Conservation (phyloP, 2,329 filamentous ascomycete species). For the Aspergillus caelatus region DNA sequence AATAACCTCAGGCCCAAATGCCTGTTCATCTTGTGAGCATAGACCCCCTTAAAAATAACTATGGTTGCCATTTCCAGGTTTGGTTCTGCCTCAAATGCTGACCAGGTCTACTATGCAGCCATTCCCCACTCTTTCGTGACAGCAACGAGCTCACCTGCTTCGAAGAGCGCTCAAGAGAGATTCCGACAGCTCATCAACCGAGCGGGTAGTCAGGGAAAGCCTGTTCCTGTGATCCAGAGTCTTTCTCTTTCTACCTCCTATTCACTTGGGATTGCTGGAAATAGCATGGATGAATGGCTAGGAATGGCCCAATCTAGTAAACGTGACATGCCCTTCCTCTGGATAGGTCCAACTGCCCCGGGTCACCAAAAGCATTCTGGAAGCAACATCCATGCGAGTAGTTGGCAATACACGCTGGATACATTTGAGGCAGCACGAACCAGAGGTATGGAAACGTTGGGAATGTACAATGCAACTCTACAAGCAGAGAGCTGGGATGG, state of each 20-base stretch:
- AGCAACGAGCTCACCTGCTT: constrained; percentile 34
- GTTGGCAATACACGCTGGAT: constrained; percentile 44
- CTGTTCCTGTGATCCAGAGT: constrained; percentile 45
- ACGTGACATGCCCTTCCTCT: constrained; percentile 46
- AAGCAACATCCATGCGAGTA: constrained; percentile 34
- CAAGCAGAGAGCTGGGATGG: constrained; percentile 45
- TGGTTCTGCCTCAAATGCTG: neutral
- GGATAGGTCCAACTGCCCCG: constrained; percentile 45
- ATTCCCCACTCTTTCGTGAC: constrained; percentile 42
- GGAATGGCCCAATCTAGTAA: constrained; percentile 36
- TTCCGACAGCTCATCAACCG: constrained; percentile 37
- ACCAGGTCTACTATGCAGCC: constrained; percentile 26
- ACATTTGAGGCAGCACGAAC: constrained; percentile 35
- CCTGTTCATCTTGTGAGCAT: constrained; percentile 25
- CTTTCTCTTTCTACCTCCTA: constrained; percentile 37
- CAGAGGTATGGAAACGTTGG: constrained; percentile 44
- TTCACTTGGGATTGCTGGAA: constrained; percentile 30
- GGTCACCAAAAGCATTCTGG: constrained; percentile 37
- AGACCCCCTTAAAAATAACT: neutral
- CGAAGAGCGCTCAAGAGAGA: constrained; percentile 26
- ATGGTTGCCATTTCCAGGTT: neutral
- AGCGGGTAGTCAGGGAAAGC: constrained; percentile 37
- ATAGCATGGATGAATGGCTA: constrained; percentile 46
- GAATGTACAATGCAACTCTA: constrained; percentile 49
- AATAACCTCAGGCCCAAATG: constrained; percentile 18